Percentiles rank a stretch among this genome's conserved stretches.
Evolutionary conservation across 2,329 filamentous ascomycete genomes (phyloP).

Genomic region (Plectosphaerella sp.): DNA sequence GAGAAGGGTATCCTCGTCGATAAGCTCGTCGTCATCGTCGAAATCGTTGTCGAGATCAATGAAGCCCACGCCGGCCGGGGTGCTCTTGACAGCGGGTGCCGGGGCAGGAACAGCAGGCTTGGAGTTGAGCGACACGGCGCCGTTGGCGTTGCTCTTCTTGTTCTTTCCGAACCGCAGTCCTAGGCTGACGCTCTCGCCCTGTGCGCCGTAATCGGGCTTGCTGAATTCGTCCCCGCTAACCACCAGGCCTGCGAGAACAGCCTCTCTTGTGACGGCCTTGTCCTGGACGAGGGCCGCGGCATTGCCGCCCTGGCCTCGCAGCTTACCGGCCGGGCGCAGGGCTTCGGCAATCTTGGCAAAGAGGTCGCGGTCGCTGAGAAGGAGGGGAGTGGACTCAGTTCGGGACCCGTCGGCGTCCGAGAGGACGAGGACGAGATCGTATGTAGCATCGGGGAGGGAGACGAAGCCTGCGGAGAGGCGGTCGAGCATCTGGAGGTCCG

Average conservation of each 20-base stretch:
- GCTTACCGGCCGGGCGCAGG: slow-evolving; percentile 63
- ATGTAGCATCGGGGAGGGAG: slow-evolving; percentile 68
- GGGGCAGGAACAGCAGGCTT: slow-evolving; percentile 22
- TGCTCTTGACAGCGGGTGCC: slow-evolving; percentile 30
- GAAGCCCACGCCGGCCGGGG: slow-evolving; percentile 58
- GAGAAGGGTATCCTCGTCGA: slow-evolving; percentile 85
- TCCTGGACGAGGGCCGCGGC: slow-evolving; percentile 47
- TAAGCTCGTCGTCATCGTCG: slow-evolving; percentile 68
- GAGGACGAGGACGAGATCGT: slow-evolving; percentile 81
- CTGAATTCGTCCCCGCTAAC: slow-evolving; percentile 60
- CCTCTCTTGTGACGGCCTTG: slow-evolving; percentile 62
- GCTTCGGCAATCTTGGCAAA: slow-evolving; percentile 66
- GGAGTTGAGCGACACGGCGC: slow-evolving; percentile 31
- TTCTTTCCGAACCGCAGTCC: slow-evolving; percentile 49
- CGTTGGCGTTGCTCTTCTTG: slow-evolving; percentile 38
- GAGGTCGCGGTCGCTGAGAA: slow-evolving; percentile 65
- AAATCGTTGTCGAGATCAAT: slow-evolving; percentile 58
- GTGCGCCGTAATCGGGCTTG: slow-evolving; percentile 50
- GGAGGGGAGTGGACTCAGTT: slow-evolving; percentile 58
- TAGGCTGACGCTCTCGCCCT: slow-evolving; percentile 21
- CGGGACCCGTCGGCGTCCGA: slow-evolving; percentile 68
- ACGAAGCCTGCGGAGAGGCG: slow-evolving; percentile 80
- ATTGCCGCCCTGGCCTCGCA: slow-evolving; percentile 64
- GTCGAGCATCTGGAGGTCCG: slow-evolving; percentile 97
- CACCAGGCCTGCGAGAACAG: slow-evolving; percentile 76